Percentiles rank a stretch among this genome's conserved stretches.
Conservation (phyloP, 129 eudicot species). For the Escallonia herrerae region DNA sequence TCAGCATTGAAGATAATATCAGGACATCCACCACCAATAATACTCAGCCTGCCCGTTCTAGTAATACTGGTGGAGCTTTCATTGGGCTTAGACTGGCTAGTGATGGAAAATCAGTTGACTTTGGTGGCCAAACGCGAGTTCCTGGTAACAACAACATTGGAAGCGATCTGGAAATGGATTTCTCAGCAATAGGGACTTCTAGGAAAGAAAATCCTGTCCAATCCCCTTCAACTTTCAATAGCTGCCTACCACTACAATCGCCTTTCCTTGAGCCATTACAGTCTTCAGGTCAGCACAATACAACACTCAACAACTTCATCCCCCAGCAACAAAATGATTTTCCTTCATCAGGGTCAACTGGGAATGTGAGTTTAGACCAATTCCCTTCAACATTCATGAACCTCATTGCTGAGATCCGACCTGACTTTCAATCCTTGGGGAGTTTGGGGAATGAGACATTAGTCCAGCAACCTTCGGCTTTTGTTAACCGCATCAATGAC, state of each 20-base stretch:
- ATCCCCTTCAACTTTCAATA: background rate
- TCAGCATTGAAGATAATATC: background rate
- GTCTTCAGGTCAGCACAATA: no score
- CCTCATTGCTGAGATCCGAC: background rate
- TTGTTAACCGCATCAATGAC: background rate
- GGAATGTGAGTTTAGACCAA: background rate
- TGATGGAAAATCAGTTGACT: constrained; percentile 15
- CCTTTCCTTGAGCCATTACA: background rate
- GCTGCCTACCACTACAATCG: background rate
- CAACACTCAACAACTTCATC: no score
- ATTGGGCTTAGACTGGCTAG: constrained; percentile 15
- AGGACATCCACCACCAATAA: background rate
- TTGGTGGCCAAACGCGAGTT: constrained; percentile 1
- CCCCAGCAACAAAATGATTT: background rate
- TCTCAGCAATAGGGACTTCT: background rate
- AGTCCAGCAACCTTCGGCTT: background rate
- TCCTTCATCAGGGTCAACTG: background rate
- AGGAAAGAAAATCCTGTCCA: background rate
- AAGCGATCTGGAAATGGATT: background rate
- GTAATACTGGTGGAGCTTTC: background rate
- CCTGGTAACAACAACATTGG: background rate
- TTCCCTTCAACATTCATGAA: background rate
- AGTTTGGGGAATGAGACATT: background rate
- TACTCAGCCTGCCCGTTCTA: no score
- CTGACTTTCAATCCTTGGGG: background rate